A percentile compares a stretch with the other conserved stretches of the same genome.
Evolutionary conservation across 345 rosid species (phyloP).

Genomic region (Rhodamnia argentea): DNA sequence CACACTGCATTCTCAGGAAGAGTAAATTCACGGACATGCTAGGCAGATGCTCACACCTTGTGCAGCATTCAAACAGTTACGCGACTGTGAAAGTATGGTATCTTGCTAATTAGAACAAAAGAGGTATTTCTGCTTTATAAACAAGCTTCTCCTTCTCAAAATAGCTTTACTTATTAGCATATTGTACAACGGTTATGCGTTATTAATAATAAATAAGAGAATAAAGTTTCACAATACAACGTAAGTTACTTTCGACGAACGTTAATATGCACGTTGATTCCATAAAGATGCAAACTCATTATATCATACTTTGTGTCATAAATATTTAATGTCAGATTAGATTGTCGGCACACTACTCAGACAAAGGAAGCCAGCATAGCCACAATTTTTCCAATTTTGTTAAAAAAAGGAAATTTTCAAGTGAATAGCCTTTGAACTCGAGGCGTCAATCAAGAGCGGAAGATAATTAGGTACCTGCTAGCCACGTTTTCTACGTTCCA

Average conservation of each 20-base stretch:
- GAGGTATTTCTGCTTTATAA: no score
- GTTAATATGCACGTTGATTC: no score
- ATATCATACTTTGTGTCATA: neutral
- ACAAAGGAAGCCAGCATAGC: neutral
- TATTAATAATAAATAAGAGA: no score
- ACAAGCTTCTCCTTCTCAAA: no score
- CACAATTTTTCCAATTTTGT: neutral
- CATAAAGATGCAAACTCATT: no score
- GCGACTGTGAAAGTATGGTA: neutral
- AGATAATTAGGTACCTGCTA: neutral
- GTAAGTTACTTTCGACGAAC: no score
- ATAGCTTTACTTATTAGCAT: no score
- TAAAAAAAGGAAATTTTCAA: no score
- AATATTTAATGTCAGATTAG: accelerated
- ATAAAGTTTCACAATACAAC: no score
- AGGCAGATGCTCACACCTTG: neutral
- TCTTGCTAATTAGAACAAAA: no score
- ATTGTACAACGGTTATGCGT: no score
- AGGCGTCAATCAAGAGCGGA: neutral
- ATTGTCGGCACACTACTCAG: neutral
- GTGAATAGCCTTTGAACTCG: no score
- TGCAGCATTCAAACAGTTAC: neutral
- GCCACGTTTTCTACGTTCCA: neutral
- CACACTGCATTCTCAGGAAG: neutral
- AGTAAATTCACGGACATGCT: neutral